phyloP scores from a whole-genome alignment of 2,329 filamentous ascomycete species.

The Cordyceps militaris region DNA sequence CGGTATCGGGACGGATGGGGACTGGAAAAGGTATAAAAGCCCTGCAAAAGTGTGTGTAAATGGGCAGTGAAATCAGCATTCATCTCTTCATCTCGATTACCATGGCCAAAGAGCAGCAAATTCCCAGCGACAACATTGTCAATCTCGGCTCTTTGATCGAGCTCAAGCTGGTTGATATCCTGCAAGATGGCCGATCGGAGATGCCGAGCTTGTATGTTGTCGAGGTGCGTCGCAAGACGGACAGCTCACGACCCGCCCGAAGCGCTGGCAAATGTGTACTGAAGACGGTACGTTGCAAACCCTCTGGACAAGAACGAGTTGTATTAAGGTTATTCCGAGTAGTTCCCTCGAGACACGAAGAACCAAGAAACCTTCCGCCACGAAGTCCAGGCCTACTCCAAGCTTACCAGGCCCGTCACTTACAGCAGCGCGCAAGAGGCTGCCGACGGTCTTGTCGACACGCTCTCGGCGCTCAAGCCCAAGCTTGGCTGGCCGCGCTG shows the following conservation, averaged over 20 bases:
- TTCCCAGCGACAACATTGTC: not conserved
- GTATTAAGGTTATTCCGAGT: not conserved
- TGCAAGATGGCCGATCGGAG: not conserved
- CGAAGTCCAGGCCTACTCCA: not conserved
- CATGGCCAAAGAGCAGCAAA: not conserved
- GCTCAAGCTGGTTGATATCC: not conserved
- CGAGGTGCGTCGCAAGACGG: not conserved
- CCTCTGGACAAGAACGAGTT: too few species aligned
- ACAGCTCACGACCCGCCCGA: not conserved
- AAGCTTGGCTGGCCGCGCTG: conserved; percentile 1
- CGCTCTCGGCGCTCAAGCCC: not conserved
- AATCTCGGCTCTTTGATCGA: not conserved
- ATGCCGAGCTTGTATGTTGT: not conserved
- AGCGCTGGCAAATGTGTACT: not conserved
- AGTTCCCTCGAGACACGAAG: not conserved
- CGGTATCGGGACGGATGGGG: not conserved
- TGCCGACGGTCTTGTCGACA: not conserved
- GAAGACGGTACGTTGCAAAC: not conserved
- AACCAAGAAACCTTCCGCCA: not conserved
- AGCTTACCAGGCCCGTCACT: not conserved
- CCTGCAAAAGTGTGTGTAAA: not conserved
- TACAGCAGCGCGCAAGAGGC: not conserved
- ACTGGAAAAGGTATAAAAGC: not conserved
- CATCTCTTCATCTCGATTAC: not conserved
- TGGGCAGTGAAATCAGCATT: not conserved